phyloP scores from a whole-genome alignment of 1,139 yeast genomes.

The Nakaseomyces uthaithaninus region DNA sequence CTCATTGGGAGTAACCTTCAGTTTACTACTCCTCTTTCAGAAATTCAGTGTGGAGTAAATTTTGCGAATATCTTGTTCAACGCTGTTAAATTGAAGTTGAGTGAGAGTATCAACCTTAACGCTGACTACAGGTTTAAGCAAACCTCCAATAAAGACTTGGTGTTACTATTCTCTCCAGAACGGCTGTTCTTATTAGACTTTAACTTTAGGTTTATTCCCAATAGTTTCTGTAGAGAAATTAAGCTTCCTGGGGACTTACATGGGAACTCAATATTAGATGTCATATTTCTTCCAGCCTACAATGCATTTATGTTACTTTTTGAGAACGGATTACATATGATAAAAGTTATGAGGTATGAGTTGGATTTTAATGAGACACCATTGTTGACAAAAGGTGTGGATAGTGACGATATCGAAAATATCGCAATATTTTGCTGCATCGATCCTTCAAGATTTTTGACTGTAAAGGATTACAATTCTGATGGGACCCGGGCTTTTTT shows the following conservation, averaged over 20 bases:
- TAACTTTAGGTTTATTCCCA: constrained; percentile 1
- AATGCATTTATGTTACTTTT: constrained; percentile 1
- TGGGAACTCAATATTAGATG: not conserved
- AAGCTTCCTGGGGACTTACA: not conserved
- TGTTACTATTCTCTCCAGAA: not conserved
- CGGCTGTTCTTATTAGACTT: not conserved
- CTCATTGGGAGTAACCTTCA: not conserved
- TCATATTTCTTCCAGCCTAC: not conserved
- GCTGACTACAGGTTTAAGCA: not conserved
- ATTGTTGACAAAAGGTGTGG: not conserved
- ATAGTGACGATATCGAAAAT: not conserved
- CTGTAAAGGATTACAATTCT: not conserved
- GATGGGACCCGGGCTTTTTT: not conserved
- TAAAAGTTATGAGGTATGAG: not conserved
- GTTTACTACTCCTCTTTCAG: not conserved
- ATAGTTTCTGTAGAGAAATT: constrained; percentile 2
- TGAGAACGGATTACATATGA: constrained; percentile 1
- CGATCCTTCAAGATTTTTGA: not conserved
- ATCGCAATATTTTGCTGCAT: not conserved
- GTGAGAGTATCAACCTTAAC: not conserved
- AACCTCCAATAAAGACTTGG: not conserved
- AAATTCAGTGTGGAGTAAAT: not conserved
- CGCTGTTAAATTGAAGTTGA: not conserved
- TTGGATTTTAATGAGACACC: not conserved
- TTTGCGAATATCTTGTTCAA: not conserved